Conservation (phyloP, 1,284 basidiomycete genomes). For the Pseudozyma tsukubaensis region DNA sequence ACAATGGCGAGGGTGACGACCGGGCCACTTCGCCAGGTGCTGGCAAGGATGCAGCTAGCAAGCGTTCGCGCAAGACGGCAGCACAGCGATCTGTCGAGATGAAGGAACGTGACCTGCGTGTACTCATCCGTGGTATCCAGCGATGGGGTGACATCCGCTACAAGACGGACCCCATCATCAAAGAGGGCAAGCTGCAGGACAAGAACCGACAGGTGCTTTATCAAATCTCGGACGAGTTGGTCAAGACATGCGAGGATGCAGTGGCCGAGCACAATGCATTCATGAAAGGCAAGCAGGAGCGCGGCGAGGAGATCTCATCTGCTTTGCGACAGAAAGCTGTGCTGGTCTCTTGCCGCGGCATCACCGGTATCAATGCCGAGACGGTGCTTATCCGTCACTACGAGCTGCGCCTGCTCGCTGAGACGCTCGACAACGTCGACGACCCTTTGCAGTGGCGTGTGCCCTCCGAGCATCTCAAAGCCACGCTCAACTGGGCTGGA, state of each 20-base stretch:
- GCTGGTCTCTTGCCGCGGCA: slow-evolving; percentile 87
- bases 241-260: slow-evolving; percentile 84
- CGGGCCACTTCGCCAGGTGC: slow-evolving; percentile 55
- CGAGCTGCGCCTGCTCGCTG: slow-evolving; percentile 88
- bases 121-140: slow-evolving; percentile 92
- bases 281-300: slow-evolving; percentile 71
- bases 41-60: slow-evolving; percentile 70
- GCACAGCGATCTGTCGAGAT: slow-evolving; percentile 94
- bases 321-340: slow-evolving; percentile 89
- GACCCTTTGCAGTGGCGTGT: slow-evolving; percentile 85
- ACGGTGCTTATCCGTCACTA: slow-evolving; percentile 90
- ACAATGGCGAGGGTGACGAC: slow-evolving; percentile 68
- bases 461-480: slow-evolving; percentile 90
- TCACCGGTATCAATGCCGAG: slow-evolving; percentile 95
- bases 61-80: slow-evolving; percentile 74
- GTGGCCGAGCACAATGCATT: slow-evolving; percentile 82
- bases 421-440: slow-evolving; percentile 72
- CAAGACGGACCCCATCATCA: slow-evolving; percentile 91
- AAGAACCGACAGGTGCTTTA: slow-evolving; percentile 94
- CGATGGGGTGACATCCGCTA: slow-evolving; percentile 97
- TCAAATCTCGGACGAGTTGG: slow-evolving; percentile 91
- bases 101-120: slow-evolving; percentile 95
- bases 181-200: slow-evolving; percentile 89
- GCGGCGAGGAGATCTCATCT: slow-evolving; percentile 77
- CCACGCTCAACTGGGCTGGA: slow-evolving; percentile 94